Evolutionary conservation across 495 filamentous ascomycete species (phyloP), one percentile per base, ranked within the genome.

Genomic region (Xylaria castorea): DNA sequence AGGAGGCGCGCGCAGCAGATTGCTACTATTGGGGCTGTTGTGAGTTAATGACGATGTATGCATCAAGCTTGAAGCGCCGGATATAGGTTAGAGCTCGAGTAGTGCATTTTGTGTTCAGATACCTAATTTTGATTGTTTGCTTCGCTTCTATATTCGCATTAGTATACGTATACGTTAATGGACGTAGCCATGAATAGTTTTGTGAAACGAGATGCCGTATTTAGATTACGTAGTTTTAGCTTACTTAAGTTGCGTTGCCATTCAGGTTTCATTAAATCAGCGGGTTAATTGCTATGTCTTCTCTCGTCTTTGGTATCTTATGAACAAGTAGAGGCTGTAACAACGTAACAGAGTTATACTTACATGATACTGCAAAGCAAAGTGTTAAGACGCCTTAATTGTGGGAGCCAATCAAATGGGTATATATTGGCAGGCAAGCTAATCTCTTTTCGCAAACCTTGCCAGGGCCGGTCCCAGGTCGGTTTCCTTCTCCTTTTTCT

Each of bases 381-480:
- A 55, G 3, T 30, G 22, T 55, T 16, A 30, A 14, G 25, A 5
- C 25, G 9, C 11, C 50, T 30, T 55, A 6, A 55, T 30, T 9
- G 57, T 38, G 32, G 6, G 6, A 61, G 9, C 57, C 55, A 68
- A 61, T 61, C 22, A 42, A 63, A 69, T 60, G 44, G 50, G 48
- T 73, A 70, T 63, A 69, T 69, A 48, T 72, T 58, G 20, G 1
- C 50, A 60, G 30, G 12, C 9, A 61, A 53, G 20, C 78, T 85
- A 86, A 27, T 85, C 82, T 74, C 80, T 85, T 76, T 77, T 81
- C 60, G 80, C 85, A 76, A 87, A 87, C 74, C 85, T 75, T 22
- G 83, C 78, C 73, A 87, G 75, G 44, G 83, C 77, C 34, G 83
- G 84, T 11, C 85, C 85, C 72, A 86, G 73, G 73, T 86, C 81